Percentiles rank a stretch among this genome's conserved stretches.
Evolutionary conservation across 2,329 filamentous ascomycete species (phyloP).

Genomic region (Xylariaceae sp.): DNA sequence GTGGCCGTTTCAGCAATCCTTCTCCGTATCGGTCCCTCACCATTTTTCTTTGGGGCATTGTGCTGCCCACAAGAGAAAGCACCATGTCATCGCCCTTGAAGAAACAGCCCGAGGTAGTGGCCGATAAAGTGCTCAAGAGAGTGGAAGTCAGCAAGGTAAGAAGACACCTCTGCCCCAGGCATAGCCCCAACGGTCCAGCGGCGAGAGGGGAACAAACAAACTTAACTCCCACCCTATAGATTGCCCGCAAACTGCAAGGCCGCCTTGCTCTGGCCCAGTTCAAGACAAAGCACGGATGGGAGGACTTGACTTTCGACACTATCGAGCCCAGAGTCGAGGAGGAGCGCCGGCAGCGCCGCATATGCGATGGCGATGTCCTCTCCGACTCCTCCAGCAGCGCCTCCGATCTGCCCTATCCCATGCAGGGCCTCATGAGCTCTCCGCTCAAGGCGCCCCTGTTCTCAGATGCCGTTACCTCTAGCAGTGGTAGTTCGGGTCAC

Average conservation of each 20-base stretch:
- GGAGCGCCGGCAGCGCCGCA: slow-evolving; percentile 65
- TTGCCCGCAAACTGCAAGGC: slow-evolving; percentile 88
- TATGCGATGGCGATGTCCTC: slow-evolving; percentile 66
- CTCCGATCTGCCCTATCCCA: slow-evolving; percentile 70
- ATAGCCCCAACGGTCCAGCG: too few relatives aligned
- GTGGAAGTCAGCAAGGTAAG: slow-evolving; percentile 73
- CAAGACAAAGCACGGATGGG: slow-evolving; percentile 94
- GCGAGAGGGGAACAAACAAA: slow-evolving; percentile 14
- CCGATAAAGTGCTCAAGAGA: slow-evolving; percentile 66
- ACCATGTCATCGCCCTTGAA: slow-evolving; percentile 64
- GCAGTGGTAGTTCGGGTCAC: slow-evolving; percentile 62
- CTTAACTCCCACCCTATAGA: slow-evolving; percentile 51
- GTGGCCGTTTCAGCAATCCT: too few relatives aligned
- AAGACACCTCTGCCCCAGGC: slow-evolving; percentile 12
- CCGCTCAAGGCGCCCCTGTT: slow-evolving; percentile 77
- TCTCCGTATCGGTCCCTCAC: too few relatives aligned
- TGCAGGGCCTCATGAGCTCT: slow-evolving; percentile 72
- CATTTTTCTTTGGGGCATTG: background rate
- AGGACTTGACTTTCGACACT: slow-evolving; percentile 79
- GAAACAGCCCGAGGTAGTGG: slow-evolving; percentile 61
- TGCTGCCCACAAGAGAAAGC: slow-evolving; percentile 28
- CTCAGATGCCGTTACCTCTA: slow-evolving; percentile 74
- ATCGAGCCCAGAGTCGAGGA: slow-evolving; percentile 83
- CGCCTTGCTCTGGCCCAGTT: slow-evolving; percentile 93
- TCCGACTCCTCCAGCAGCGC: slow-evolving; percentile 85